These are phyloP conservation scores for Gigaspora rosea DNA, from an alignment of 192 early-diverging fungal species.

Conservation along the genomic window DNA sequence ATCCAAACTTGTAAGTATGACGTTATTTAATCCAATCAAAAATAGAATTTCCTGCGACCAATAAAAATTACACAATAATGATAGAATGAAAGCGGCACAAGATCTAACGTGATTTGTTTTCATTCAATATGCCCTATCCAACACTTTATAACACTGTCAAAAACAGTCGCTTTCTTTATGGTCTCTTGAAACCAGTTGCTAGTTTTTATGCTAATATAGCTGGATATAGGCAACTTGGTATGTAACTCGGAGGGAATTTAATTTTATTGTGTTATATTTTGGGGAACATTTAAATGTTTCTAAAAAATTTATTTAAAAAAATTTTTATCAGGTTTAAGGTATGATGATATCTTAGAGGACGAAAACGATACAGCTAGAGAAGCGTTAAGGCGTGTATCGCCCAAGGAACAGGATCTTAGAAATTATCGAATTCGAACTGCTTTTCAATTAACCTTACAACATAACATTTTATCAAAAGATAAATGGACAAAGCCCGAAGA, in stretches of 20 bases:
- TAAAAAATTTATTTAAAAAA: no score
- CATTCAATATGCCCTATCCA: slow-evolving; percentile 41
- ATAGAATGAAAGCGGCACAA: no score
- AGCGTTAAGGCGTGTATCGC: slow-evolving; percentile 78
- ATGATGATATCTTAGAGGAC: slow-evolving; percentile 89
- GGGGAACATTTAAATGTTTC: no score
- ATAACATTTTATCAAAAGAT: slow-evolving; percentile 66
- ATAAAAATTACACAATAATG: no score
- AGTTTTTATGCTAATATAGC: slow-evolving; percentile 65
- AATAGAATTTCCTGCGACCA: no score
- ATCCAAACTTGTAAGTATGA: no score
- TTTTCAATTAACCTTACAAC: slow-evolving; percentile 70
- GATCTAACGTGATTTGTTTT: neutral
- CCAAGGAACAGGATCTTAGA: slow-evolving; percentile 68
- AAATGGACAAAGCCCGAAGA: slow-evolving; percentile 80
- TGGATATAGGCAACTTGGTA: slow-evolving; percentile 74
- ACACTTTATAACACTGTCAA: slow-evolving; percentile 54
- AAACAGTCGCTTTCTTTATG: slow-evolving; percentile 55
- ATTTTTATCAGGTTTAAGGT: slow-evolving; percentile 67
- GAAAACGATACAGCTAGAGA: slow-evolving; percentile 81
- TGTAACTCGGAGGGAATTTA: slow-evolving; percentile 32
- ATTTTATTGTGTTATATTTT: slow-evolving; percentile 10
- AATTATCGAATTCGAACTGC: slow-evolving; percentile 81
- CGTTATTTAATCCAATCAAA: no score
- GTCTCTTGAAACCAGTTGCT: slow-evolving; percentile 60